Conservation (phyloP, 495 filamentous ascomycete genomes). For the Evernia prunastri region DNA sequence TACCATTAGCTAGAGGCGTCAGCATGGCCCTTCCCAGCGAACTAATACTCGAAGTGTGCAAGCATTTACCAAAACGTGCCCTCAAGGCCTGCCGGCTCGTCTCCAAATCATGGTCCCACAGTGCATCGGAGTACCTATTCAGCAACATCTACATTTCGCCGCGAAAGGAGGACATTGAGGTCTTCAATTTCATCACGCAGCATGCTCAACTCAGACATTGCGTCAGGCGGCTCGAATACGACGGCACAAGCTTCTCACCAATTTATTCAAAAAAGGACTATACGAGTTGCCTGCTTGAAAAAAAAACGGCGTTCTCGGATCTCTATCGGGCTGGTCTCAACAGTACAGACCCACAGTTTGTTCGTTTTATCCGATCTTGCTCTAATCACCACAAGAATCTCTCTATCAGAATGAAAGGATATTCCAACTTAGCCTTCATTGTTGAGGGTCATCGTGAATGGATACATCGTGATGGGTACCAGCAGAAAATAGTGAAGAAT, state of each 20-base stretch:
- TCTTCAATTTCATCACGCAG: neutral
- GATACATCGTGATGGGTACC: neutral
- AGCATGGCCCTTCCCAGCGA: neutral
- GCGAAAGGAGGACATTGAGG: neutral
- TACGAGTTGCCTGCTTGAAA: too few relatives aligned
- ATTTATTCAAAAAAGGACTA: too few relatives aligned
- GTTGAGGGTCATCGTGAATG: neutral
- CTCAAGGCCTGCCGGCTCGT: neutral
- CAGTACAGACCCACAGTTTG: neutral
- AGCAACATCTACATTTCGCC: neutral
- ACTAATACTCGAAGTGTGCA: neutral
- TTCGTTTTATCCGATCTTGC: neutral
- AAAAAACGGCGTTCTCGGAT: too few relatives aligned
- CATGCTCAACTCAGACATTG: neutral
- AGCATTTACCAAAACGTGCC: neutral
- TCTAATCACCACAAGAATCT: neutral
- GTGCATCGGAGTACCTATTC: neutral
- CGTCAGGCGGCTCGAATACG: neutral
- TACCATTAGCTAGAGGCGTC: too few relatives aligned
- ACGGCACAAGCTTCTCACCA: neutral
- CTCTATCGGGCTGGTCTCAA: neutral
- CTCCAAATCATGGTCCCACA: neutral
- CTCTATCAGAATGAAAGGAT: too few relatives aligned
- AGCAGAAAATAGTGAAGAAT: neutral
- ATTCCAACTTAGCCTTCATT: too few relatives aligned